Evolutionary conservation across 2,329 filamentous ascomycete species (phyloP).

Genomic region (Trichoderma breve): DNA sequence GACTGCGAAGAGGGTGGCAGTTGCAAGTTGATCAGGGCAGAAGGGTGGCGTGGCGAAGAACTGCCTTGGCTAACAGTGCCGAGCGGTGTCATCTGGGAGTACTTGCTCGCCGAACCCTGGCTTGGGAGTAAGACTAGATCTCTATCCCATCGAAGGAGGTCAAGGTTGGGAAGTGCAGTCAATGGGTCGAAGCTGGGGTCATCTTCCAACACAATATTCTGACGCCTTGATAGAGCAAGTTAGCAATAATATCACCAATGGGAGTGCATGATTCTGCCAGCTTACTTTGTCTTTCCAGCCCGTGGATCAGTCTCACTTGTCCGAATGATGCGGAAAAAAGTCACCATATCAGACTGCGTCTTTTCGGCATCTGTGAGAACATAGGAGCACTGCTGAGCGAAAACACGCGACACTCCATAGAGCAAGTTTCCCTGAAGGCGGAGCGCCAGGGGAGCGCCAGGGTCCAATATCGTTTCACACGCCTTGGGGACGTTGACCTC

Average conservation of each 20-base stretch:
- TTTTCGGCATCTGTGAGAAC: conserved; percentile 77
- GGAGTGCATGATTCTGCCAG: conserved; percentile 1
- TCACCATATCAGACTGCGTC: conserved; percentile 69
- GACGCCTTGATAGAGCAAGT: conserved; percentile 54
- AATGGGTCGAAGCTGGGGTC: conserved; percentile 69
- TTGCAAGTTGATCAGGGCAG: conserved; percentile 32
- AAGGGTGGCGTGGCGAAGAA: conserved; percentile 31
- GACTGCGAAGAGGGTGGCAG: conserved; percentile 38
- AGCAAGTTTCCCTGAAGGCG: conserved; percentile 87
- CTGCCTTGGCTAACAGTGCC: conserved; percentile 30
- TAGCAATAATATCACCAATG: not conserved
- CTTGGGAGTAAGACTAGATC: conserved; percentile 35
- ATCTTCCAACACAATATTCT: conserved; percentile 74
- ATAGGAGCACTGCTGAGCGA: conserved; percentile 82
- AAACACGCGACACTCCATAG: conserved; percentile 81
- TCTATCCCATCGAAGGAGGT: conserved; percentile 37
- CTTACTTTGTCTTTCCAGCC: conserved; percentile 70
- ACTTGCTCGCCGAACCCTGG: conserved; percentile 38
- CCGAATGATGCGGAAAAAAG: conserved; percentile 58
- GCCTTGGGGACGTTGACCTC: conserved; percentile 84
- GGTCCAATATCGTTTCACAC: conserved; percentile 82
- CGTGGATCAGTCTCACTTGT: conserved; percentile 63
- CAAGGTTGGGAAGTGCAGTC: conserved; percentile 33
- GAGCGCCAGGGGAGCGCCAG: conserved; percentile 79
- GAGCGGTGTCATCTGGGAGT: conserved; percentile 46